Conservation (phyloP, 106 monocot species). For the Alisma plantagoaquatica region DNA sequence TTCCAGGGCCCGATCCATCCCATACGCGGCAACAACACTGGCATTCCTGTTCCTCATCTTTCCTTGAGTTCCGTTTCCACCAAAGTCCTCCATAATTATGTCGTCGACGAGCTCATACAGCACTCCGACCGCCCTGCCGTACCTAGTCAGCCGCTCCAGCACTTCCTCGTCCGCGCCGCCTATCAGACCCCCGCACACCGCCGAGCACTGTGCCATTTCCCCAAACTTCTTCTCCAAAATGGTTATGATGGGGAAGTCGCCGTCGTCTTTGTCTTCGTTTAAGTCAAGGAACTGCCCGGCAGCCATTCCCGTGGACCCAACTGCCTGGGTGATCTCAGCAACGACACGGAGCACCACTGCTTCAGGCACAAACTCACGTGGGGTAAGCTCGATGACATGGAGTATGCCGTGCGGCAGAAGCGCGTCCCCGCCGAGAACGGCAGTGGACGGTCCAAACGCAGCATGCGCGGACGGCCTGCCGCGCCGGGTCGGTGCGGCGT, state of each 20-base stretch:
- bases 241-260: constrained; percentile 18
- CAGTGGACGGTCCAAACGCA: constrained; percentile 41
- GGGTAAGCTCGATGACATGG: constrained; percentile 39
- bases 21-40: constrained; percentile 43
- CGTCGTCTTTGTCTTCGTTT: constrained; percentile 8
- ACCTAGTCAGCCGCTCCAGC: constrained; percentile 37
- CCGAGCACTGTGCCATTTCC: constrained; percentile 77
- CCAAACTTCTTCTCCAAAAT: constrained; percentile 76
- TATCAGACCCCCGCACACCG: constrained; percentile 56
- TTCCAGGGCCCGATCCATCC: constrained; percentile 51
- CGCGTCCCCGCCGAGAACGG: constrained; percentile 76
- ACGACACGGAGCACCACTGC: constrained; percentile 30
- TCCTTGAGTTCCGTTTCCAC: constrained; percentile 3
- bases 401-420: constrained; percentile 59
- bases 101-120: constrained; percentile 69
- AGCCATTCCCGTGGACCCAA: constrained; percentile 75
- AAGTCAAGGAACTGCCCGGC: constrained; percentile 75
- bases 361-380: constrained; percentile 26
- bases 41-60: constrained; percentile 80
- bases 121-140: constrained; percentile 63
- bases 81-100: constrained; percentile 26
- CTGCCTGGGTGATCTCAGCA: constrained; percentile 54
- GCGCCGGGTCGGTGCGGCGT: constrained; percentile 45
- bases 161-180: constrained; percentile 52
- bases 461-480: constrained; percentile 61